Conservation (phyloP, 768 basidiomycete genomes). For the Pulveroboletus frians region DNA sequence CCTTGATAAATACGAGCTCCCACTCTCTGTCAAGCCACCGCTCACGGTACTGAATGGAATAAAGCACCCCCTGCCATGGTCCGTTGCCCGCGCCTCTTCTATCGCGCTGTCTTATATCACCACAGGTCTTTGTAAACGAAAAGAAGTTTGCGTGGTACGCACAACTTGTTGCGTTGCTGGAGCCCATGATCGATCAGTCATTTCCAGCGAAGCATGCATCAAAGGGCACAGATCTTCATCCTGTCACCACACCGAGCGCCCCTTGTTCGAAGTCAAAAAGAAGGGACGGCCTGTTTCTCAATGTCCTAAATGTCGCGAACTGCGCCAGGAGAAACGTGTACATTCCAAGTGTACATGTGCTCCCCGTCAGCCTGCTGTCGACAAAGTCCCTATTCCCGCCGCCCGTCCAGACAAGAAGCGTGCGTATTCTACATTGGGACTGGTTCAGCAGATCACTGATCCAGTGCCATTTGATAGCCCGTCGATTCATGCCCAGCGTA, state of each 20-base stretch:
- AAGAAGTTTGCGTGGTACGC: conserved; percentile 71
- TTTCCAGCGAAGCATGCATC: conserved; percentile 79
- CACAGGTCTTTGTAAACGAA: conserved; percentile 67
- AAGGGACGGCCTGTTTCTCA: conserved; percentile 91
- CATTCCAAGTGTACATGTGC: conserved; percentile 81
- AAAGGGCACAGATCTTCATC: conserved; percentile 91
- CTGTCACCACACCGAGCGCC: conserved; percentile 81
- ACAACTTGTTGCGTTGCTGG: background rate
- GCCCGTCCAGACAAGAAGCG: conserved; percentile 31
- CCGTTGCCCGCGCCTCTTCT: background rate
- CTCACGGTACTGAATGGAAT: conserved; percentile 12
- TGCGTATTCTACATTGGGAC: conserved; percentile 11
- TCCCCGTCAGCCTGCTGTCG: conserved; percentile 30
- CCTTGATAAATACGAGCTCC: conserved; percentile 1
- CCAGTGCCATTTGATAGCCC: conserved; percentile 38
- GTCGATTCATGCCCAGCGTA: conserved; percentile 63
- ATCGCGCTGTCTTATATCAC: background rate
- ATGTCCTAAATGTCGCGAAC: conserved; percentile 78
- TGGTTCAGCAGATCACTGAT: conserved; percentile 14
- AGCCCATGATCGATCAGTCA: conserved; percentile 10
- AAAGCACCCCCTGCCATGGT: conserved; percentile 19
- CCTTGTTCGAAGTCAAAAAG: conserved; percentile 90
- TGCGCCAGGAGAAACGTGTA: conserved; percentile 72
- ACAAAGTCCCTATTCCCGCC: conserved; percentile 31
- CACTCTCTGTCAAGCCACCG: background rate